phyloP scores from a whole-genome alignment of 768 basidiomycete genomes.

The Suillus occidentalis region DNA sequence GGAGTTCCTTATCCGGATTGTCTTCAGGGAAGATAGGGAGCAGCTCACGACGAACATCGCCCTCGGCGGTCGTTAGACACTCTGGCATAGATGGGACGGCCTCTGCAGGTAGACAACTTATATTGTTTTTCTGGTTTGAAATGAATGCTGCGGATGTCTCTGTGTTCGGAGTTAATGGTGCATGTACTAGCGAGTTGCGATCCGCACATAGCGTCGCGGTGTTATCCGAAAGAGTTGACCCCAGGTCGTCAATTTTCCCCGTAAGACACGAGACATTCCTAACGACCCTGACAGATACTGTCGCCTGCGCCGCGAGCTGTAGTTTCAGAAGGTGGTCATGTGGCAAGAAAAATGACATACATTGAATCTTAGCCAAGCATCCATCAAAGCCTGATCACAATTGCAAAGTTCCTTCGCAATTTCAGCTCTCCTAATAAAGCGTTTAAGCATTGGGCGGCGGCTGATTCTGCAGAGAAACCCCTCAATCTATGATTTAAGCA shows the following conservation, averaged over 20 bases:
- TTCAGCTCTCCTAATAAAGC: conserved; percentile 75
- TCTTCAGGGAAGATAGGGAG: neutral
- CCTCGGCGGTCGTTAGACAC: neutral
- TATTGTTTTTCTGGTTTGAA: neutral
- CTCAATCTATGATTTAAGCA: conserved; percentile 38
- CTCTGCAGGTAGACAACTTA: neutral
- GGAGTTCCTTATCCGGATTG: neutral
- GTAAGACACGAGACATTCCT: neutral
- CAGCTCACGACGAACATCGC: neutral
- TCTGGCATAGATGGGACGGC: neutral
- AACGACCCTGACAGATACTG: neutral
- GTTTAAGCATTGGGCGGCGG: conserved; percentile 72
- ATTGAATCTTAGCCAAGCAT: conserved; percentile 33
- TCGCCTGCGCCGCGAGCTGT: neutral
- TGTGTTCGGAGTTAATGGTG: neutral
- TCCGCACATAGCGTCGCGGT: neutral
- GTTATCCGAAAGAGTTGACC: neutral
- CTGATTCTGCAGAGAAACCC: conserved; percentile 55
- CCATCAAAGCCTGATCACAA: conserved; percentile 53
- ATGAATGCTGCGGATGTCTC: neutral
- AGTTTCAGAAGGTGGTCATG: neutral
- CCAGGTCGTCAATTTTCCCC: neutral
- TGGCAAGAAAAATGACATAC: neutral
- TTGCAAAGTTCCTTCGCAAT: conserved; percentile 50
- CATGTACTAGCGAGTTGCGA: neutral